Base-by-base conservation (phyloP, 2,329 filamentous ascomycete species). In the Aspergillus sp. region DNA sequence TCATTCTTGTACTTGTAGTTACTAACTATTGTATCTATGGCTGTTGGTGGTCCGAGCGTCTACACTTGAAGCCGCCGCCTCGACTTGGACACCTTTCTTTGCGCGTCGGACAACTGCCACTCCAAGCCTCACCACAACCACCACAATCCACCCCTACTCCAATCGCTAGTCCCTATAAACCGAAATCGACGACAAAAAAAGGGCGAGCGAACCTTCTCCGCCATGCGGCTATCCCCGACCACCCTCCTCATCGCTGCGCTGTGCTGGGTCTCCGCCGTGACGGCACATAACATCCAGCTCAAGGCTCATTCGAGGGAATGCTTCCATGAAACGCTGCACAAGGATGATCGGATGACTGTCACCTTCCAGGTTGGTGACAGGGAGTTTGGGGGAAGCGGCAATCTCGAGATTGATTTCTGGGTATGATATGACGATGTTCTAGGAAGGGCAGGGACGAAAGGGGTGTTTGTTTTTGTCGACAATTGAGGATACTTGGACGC, bases 371-470 rank as follows among this genome's bases (percentile, higher is more conserved):
- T 97, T 49, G 93, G 93, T 65, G 93, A 98, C 68, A 78, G 91
- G 57, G 93, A 98, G 68, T 96, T 95, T 71, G 91, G 91, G 44
- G 87, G 86, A 44, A 90, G 89, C 48, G 91, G 91, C 32, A 97
- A 96, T 65, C 75, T 98, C 50, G 90, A 97, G 58, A 85, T 98
- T 64, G 93, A 98, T 70, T 98, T 98, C 68, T 97, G 89, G 89
- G 93, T 97, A 82, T 57, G 35, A 19, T 19, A 19, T 19, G 19
- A 19, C 19, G 19, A 19, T 19, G 19, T 19, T 19, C 19, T 19
- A 19, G 19, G 19, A 19, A 19, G 19, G 19, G 19, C 19, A 19
- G 19, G 10, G 19, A 12, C 26, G 3, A 27, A 12, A 41, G 6
- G 7, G 39, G 10, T 41, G 27, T 29, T 29, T 29, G 27, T 19